phyloP scores from a whole-genome alignment of 768 basidiomycete species.

The Lentinula sp. region DNA sequence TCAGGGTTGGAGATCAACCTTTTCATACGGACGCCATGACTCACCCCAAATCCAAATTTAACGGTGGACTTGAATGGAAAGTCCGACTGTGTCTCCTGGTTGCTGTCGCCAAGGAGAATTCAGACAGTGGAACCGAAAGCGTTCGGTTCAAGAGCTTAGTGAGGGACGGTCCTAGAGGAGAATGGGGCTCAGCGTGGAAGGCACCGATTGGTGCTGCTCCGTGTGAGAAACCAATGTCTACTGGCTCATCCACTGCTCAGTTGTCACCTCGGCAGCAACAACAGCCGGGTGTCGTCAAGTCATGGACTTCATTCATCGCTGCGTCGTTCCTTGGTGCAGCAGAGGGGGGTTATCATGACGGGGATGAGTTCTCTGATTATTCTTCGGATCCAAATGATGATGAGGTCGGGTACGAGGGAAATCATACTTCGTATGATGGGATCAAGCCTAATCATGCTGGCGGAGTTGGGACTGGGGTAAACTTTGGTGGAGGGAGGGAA shows the following conservation, averaged over 20 bases:
- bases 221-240: slow-evolving; percentile 37
- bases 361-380: slow-evolving; percentile 31
- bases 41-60: not conserved
- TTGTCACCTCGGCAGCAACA: slow-evolving; percentile 2
- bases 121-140: slow-evolving; percentile 41
- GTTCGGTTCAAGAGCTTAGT: slow-evolving; percentile 48
- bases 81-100: slow-evolving; percentile 85
- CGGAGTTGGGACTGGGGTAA: slow-evolving; percentile 47
- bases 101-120: slow-evolving; percentile 48
- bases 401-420: slow-evolving; percentile 13
- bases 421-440: slow-evolving; percentile 38
- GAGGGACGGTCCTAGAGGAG: slow-evolving; percentile 54
- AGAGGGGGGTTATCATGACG: slow-evolving; percentile 50
- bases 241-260: not conserved
- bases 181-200: slow-evolving; percentile 69
- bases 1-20: slow-evolving; percentile 39
- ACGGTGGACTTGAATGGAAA: slow-evolving; percentile 87
- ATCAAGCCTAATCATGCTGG: slow-evolving; percentile 39
- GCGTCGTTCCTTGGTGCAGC: slow-evolving; percentile 31
- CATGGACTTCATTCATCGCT: slow-evolving; percentile 35
- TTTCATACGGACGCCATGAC: not conserved
- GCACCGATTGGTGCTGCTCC: slow-evolving; percentile 56
- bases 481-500: slow-evolving; percentile 44
- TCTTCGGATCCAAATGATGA: slow-evolving; percentile 37
- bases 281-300: slow-evolving; percentile 10